Percentiles rank a stretch among this genome's conserved stretches.
These are phyloP conservation scores for Allomyces macrogynus DNA, from an alignment of 192 early-diverging fungal species.

Conservation along the genomic window DNA sequence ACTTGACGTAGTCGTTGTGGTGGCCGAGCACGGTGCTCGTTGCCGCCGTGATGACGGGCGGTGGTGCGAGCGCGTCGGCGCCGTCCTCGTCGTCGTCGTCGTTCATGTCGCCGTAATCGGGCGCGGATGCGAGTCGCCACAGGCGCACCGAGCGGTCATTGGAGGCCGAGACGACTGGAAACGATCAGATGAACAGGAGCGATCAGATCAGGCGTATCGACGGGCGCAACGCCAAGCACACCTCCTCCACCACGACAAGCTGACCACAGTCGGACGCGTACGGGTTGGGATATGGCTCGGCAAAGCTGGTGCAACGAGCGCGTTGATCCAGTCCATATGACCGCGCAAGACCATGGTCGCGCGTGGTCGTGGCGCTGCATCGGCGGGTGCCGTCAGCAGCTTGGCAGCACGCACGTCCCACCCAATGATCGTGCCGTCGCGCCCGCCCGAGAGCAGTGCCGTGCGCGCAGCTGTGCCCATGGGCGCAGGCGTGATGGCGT, in stretches of 20 bases:
- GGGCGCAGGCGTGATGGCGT: slow-evolving; percentile 57
- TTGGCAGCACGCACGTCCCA: slow-evolving; percentile 47
- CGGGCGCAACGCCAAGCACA: background rate
- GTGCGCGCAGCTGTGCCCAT: slow-evolving; percentile 23
- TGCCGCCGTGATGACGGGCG: slow-evolving; percentile 17
- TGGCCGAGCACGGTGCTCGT: slow-evolving; percentile 38
- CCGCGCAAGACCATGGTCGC: slow-evolving; percentile 51
- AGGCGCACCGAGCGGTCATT: slow-evolving; percentile 74
- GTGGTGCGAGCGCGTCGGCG: slow-evolving; percentile 26
- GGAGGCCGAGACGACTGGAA: slow-evolving; percentile 62
- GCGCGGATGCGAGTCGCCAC: slow-evolving; percentile 22
- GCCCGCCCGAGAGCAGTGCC: slow-evolving; percentile 66
- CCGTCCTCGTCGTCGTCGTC: no score
- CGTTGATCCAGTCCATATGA: slow-evolving; percentile 96
- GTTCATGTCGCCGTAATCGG: background rate
- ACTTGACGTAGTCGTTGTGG: slow-evolving; percentile 84
- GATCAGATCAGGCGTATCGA: background rate
- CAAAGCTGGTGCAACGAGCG: slow-evolving; percentile 41
- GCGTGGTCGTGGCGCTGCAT: slow-evolving; percentile 17
- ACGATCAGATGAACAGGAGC: background rate
- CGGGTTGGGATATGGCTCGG: slow-evolving; percentile 32
- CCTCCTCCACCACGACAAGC: background rate
- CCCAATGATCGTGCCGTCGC: slow-evolving; percentile 66
- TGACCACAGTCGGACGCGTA: slow-evolving; percentile 16
- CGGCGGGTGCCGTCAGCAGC: slow-evolving; percentile 3